Evolutionary conservation across 345 rosid genomes (phyloP).

Genomic region (Arabis hirsuta): DNA sequence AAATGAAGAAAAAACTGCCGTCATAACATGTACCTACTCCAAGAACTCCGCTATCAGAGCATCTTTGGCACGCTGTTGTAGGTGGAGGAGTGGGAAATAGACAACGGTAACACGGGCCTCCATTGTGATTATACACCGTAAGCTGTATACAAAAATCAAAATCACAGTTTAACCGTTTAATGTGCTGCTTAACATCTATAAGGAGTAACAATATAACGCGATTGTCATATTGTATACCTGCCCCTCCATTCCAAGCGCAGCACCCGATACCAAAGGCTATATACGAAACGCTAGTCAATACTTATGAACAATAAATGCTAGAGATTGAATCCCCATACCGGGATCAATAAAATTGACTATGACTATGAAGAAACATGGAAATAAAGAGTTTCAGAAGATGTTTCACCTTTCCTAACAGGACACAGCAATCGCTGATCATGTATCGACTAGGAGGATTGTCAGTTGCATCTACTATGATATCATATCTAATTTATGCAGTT

Average conservation of each 20-base stretch:
- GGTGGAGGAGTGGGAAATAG: constrained; percentile 90
- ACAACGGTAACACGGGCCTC: constrained; percentile 89
- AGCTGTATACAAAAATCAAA: constrained; percentile 34
- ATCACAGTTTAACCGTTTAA: constrained; percentile 4
- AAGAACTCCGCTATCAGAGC: constrained; percentile 86
- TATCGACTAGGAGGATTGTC: constrained; percentile 98
- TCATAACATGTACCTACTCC: constrained; percentile 67
- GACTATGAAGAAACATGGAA: constrained; percentile 5
- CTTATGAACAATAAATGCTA: neutral
- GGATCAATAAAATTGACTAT: constrained; percentile 3
- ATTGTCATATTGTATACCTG: constrained; percentile 57
- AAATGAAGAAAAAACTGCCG: neutral
- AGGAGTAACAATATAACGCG: constrained; percentile 8
- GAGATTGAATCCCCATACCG: too few species aligned
- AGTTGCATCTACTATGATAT: constrained; percentile 84
- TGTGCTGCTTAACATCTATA: constrained; percentile 9
- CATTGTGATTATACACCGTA: constrained; percentile 72
- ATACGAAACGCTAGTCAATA: constrained; percentile 16
- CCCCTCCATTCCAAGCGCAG: constrained; percentile 95
- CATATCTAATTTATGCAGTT: constrained; percentile 65
- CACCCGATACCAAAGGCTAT: constrained; percentile 98
- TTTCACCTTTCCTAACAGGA: constrained; percentile 83
- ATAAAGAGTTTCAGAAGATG: constrained; percentile 27
- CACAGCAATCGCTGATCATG: constrained; percentile 98
- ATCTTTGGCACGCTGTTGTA: constrained; percentile 79